Percentiles rank a stretch among this genome's conserved stretches.
phyloP scores from a whole-genome alignment of 176 grass and related monocot species.

The Eragrostis nindensis region DNA sequence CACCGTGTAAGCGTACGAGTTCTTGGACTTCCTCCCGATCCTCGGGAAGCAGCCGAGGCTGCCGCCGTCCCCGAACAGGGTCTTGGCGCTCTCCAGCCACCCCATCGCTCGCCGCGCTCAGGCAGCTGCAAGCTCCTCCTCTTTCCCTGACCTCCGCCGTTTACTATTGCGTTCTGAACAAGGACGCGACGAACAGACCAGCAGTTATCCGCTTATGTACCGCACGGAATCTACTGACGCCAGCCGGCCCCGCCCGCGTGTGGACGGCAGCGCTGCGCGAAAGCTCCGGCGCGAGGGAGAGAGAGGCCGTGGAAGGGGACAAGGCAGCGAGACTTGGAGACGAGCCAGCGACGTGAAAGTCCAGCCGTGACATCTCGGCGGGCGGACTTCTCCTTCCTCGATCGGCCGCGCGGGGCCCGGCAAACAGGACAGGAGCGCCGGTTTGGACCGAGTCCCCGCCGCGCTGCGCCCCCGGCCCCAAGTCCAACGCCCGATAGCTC shows the following conservation, averaged over 20 bases:
- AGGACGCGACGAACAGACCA: neutral
- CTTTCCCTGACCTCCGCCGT: neutral
- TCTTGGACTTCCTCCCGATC: constrained; percentile 30
- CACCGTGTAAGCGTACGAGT: constrained; percentile 23
- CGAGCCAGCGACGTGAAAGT: neutral
- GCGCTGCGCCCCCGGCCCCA: neutral
- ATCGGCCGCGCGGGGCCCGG: neutral
- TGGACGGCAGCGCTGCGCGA: constrained; percentile 36
- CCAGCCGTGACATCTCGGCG: constrained; percentile 16
- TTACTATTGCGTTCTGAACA: neutral
- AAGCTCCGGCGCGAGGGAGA: neutral
- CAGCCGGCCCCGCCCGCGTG: neutral
- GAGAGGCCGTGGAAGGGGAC: constrained; percentile 20
- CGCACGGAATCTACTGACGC: constrained; percentile 18
- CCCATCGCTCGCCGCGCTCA: constrained; percentile 23
- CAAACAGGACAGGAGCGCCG: neutral
- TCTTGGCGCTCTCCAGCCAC: constrained; percentile 38
- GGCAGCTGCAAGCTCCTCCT: neutral
- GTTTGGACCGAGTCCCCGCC: neutral
- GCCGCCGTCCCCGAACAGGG: constrained; percentile 29
- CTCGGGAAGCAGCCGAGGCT: constrained; percentile 39
- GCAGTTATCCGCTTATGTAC: constrained; percentile 6
- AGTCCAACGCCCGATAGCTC: neutral
- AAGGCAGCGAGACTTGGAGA: neutral
- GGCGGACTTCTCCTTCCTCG: neutral